Evolutionary conservation across 345 rosid genomes (phyloP), one percentile per base, ranked within the genome.

Genomic region (Brassica incana): DNA sequence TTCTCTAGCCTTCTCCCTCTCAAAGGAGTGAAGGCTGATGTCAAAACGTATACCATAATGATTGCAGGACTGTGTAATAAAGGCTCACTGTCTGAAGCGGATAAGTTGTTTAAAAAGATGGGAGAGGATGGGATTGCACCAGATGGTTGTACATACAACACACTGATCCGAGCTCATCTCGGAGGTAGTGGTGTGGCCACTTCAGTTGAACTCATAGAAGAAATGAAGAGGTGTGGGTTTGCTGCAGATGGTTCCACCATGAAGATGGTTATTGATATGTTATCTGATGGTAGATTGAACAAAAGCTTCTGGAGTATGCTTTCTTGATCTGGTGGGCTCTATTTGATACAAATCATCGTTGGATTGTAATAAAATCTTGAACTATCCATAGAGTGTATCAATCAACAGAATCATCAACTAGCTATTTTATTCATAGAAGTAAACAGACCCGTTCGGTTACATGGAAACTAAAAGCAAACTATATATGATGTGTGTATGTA

Each of bases 381-480:
- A 54, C 16, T 8, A 52, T 58, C 62, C 27, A 54, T 50, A 50
- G 56, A 48, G 11, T 48, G 54, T 5, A 48, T 48, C 16, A 5
- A 48, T 48, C 15, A 3, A 6, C 15, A 52, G 62, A 60, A 60
- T 23, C 33, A 60, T 61, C 18, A 62, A 36, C 71, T 27, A 29
- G 8, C 67, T 25, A 65, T 78, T 14, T 71, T 67, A 77, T 69
- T 77, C 43, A 66, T 63, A 0, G 8, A 66, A 58, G 63, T 59
- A 65, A 36, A 40, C 7, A 40, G 73, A 72, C 15, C 5, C 18
- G 52, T 72, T 73, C 56, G 6, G 67, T 4, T 73, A 79, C 64
- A 66, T 60, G 69, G 73, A 40, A 72, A 40, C 67, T 18, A 72
- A 72, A 66, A 66, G 62, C 54, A 72, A 67, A 6, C 36, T 72